A percentile compares a stretch with the other conserved stretches of the same genome.
phyloP scores from a whole-genome alignment of 192 early-diverging fungal species.

The Backusella tuberculispora region DNA sequence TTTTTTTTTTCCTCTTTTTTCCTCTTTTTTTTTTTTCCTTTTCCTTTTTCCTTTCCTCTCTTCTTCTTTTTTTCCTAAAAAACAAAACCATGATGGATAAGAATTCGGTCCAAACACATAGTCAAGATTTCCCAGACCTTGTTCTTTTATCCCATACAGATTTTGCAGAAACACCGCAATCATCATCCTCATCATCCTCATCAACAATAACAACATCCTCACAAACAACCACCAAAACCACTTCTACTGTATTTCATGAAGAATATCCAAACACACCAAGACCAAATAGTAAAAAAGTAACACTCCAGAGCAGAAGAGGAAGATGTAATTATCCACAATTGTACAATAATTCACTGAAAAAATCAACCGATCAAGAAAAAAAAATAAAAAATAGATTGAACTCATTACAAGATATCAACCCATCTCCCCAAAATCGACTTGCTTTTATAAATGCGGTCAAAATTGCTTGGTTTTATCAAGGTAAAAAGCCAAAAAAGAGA shows the following conservation, averaged over 20 bases:
- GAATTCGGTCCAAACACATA: slow-evolving; percentile 18
- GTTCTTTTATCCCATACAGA: slow-evolving; percentile 4
- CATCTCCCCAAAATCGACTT: slow-evolving; percentile 7
- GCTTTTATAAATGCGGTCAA: slow-evolving; percentile 21
- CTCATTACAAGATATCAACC: not conserved
- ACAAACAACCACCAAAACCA: not conserved
- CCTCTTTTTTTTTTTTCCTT: not conserved
- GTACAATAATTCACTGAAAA: not conserved
- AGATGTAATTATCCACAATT: not conserved
- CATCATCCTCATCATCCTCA: not conserved
- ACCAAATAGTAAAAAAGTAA: slow-evolving; percentile 1
- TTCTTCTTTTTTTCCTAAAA: not conserved
- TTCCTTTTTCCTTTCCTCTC: not conserved
- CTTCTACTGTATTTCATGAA: not conserved
- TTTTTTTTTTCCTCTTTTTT: not conserved
- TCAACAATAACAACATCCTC: not conserved
- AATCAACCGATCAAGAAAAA: not conserved
- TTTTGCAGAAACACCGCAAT: not conserved
- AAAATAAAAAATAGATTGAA: not conserved
- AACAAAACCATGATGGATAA: slow-evolving; percentile 6
- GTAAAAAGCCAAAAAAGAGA: slow-evolving; percentile 14
- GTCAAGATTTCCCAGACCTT: slow-evolving; percentile 10
- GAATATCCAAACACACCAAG: slow-evolving; percentile 12
- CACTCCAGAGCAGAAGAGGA: not conserved
- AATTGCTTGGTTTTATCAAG: slow-evolving; percentile 13